Conservation (phyloP, 148 eudicot genomes). For the Agrostemma githago region DNA sequence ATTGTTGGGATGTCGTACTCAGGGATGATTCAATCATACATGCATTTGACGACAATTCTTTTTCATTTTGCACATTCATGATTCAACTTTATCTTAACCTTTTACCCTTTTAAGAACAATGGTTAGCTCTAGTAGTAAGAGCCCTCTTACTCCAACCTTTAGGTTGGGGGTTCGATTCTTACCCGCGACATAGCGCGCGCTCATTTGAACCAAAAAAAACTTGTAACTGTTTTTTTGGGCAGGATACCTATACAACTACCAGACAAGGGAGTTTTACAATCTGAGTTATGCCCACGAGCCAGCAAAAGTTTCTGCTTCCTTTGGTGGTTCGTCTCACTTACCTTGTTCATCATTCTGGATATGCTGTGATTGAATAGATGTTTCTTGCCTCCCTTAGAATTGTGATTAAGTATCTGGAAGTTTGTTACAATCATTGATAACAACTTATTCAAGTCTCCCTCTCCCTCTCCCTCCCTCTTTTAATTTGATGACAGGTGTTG, state of each 20-base stretch:
- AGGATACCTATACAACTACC: conserved; percentile 92
- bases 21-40: background rate
- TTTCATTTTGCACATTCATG: background rate
- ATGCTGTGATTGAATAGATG: background rate
- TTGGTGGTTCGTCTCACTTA: conserved; percentile 64
- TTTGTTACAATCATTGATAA: background rate
- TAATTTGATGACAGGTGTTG: background rate
- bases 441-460: background rate
- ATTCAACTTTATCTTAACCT: conserved; percentile 3
- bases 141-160: too few relatives aligned
- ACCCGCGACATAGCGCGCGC: too few relatives aligned
- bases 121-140: too few relatives aligned
- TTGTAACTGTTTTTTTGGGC: conserved; percentile 25
- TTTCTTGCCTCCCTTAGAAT: background rate
- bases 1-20: background rate
- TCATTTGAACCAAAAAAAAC: too few relatives aligned
- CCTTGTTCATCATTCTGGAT: conserved; percentile 8
- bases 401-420: background rate
- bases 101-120: background rate
- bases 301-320: conserved; percentile 66
- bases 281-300: conserved; percentile 86
- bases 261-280: conserved; percentile 90
- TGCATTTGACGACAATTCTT: background rate
- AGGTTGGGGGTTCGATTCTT: too few relatives aligned
- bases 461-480: background rate